These are phyloP conservation scores for Fusarium buxicola DNA, from an alignment of 2,329 filamentous ascomycete genomes.

Conservation along the genomic window DNA sequence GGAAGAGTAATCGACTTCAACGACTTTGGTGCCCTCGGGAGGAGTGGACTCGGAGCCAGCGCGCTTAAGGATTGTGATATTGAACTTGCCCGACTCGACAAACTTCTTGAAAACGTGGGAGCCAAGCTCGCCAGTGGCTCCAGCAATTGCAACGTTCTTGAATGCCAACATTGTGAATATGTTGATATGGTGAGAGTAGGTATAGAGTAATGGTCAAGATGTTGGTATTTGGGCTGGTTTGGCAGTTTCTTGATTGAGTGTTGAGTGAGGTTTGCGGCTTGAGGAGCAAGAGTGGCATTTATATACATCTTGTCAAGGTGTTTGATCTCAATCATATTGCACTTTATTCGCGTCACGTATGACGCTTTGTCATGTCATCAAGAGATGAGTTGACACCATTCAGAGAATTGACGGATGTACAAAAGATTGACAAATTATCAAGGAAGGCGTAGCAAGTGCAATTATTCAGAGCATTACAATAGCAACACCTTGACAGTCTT, in stretches of 20 bases:
- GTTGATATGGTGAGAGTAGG: neutral
- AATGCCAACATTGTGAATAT: constrained; percentile 46
- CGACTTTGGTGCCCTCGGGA: constrained; percentile 46
- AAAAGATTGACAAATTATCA: neutral
- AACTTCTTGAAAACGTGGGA: constrained; percentile 48
- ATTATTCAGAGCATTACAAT: neutral
- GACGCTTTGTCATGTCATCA: constrained; percentile 7
- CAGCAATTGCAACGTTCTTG: constrained; percentile 54
- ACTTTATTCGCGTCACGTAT: neutral
- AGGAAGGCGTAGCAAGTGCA: neutral
- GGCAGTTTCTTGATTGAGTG: constrained; percentile 3
- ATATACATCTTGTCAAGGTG: neutral
- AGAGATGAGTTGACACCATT: constrained; percentile 3
- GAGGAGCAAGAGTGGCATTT: neutral
- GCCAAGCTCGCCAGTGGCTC: constrained; percentile 53
- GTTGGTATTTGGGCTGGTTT: neutral
- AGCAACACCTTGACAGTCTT: neutral
- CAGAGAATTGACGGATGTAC: neutral
- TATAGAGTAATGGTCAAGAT: neutral
- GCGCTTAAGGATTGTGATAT: constrained; percentile 52
- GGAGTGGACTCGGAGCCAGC: constrained; percentile 55
- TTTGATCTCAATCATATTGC: neutral
- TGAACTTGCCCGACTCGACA: constrained; percentile 49
- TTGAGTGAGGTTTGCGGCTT: neutral
- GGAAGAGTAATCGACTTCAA: constrained; percentile 55